A percentile compares a stretch with the other conserved stretches of the same genome.
Conservation (phyloP, 75 land plant species). For the Sequoia sempervirens region DNA sequence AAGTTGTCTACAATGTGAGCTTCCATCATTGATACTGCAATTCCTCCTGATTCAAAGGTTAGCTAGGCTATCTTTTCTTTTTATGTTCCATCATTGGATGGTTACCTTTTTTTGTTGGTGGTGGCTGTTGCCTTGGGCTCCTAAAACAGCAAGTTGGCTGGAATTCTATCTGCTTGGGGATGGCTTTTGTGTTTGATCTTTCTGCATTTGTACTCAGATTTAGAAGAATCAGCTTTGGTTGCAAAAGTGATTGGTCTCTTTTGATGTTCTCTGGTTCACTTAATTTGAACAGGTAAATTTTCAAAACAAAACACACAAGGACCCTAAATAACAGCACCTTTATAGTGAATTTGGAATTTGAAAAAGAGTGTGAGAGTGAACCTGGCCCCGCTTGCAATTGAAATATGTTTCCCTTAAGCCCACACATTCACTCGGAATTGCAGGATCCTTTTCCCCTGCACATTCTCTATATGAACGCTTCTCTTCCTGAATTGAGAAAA, state of each 20-base stretch:
- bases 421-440: conserved; percentile 70
- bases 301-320: neutral
- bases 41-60: no score
- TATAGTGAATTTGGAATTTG: neutral
- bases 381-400: conserved; percentile 98
- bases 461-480: conserved; percentile 79
- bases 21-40: no score
- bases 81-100: no score
- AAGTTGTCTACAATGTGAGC: no score
- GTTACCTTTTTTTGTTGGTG: no score
- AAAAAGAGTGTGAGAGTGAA: neutral
- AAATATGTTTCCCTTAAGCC: conserved; percentile 88
- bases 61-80: no score
- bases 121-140: no score
- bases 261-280: neutral
- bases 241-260: neutral
- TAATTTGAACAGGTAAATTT: neutral
- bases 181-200: no score
- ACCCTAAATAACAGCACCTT: neutral
- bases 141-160: no score
- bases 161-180: no score
- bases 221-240: no score
- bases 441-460: conserved; percentile 74
- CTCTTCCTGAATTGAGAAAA: conserved; percentile 42
- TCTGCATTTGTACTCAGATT: no score